Evolutionary conservation across 495 filamentous ascomycete genomes (phyloP).

Genomic region (Penicillium paradoxum): DNA sequence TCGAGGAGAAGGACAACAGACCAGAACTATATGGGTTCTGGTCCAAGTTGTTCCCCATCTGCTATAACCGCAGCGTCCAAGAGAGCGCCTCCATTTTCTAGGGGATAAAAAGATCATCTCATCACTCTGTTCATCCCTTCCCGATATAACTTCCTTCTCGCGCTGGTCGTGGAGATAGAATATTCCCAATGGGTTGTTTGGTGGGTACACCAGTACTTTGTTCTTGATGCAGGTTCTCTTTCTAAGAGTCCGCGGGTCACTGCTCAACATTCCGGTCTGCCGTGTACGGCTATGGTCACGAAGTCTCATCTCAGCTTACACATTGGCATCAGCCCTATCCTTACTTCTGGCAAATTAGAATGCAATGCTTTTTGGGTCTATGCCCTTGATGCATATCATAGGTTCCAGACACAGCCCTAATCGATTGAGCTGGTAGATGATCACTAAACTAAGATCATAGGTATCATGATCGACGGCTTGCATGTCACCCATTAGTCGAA

Average conservation of each 20-base stretch:
- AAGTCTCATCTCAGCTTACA: slow-evolving; percentile 9
- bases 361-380: not conserved
- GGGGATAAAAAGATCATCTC: not conserved
- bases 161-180: not conserved
- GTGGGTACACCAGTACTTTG: not conserved
- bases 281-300: slow-evolving; percentile 3
- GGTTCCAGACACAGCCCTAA: not conserved
- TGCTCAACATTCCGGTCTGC: not conserved
- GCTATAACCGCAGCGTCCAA: slow-evolving; percentile 31
- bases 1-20: slow-evolving; percentile 20
- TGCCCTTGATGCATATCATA: not conserved
- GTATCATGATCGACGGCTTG: not conserved
- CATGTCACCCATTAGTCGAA: not conserved
- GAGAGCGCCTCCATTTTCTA: slow-evolving; percentile 22
- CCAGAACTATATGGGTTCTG: slow-evolving; percentile 30
- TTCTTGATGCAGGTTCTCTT: not conserved
- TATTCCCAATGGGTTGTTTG: not conserved
- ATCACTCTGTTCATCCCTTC: not conserved
- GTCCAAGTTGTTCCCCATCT: slow-evolving; percentile 35
- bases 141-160: not conserved
- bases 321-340: slow-evolving; percentile 4
- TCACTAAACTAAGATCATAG: not conserved
- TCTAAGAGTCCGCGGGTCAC: not conserved
- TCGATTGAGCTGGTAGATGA: not conserved
- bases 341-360: not conserved